Evolutionary conservation across 1,139 yeast species (phyloP).

Genomic region (Hanseniaspora gamundiae): DNA sequence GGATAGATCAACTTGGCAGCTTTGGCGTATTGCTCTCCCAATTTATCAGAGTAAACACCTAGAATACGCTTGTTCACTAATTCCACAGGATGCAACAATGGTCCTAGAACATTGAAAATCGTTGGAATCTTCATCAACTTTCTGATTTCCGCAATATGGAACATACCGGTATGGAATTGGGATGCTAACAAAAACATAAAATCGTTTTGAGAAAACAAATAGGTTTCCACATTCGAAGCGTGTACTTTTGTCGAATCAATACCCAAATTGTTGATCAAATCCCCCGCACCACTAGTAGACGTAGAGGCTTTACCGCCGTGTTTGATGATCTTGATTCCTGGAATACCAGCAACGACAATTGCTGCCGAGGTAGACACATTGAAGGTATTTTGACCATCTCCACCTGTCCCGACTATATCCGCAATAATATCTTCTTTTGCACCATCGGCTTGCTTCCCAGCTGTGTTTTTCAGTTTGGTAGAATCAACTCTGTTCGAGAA

Average conservation of each 20-base stretch:
- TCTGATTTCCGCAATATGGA: slow-evolving; percentile 65
- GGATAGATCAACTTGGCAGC: slow-evolving; percentile 43
- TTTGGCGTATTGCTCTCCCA: slow-evolving; percentile 77
- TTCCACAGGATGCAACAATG: slow-evolving; percentile 72
- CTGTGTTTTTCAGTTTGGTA: neutral
- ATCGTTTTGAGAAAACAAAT: slow-evolving; percentile 37
- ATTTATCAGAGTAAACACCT: slow-evolving; percentile 71
- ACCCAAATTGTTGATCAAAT: slow-evolving; percentile 63
- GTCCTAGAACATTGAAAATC: slow-evolving; percentile 87
- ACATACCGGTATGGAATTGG: slow-evolving; percentile 91
- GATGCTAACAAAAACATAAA: slow-evolving; percentile 87
- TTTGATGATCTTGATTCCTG: slow-evolving; percentile 63
- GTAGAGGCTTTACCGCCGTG: slow-evolving; percentile 98
- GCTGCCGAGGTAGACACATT: slow-evolving; percentile 94
- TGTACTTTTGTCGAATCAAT: slow-evolving; percentile 63
- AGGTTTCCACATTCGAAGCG: slow-evolving; percentile 45
- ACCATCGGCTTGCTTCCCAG: slow-evolving; percentile 2
- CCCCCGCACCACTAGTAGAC: slow-evolving; percentile 88
- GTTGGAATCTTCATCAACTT: slow-evolving; percentile 77
- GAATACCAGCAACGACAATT: slow-evolving; percentile 83
- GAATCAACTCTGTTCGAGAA: slow-evolving; percentile 40
- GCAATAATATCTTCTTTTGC: slow-evolving; percentile 34
- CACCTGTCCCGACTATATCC: slow-evolving; percentile 97
- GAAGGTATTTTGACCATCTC: slow-evolving; percentile 94
- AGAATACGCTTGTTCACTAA: slow-evolving; percentile 59